Conservation (phyloP, 306 rosid species). For the Boehmeria nivea region DNA sequence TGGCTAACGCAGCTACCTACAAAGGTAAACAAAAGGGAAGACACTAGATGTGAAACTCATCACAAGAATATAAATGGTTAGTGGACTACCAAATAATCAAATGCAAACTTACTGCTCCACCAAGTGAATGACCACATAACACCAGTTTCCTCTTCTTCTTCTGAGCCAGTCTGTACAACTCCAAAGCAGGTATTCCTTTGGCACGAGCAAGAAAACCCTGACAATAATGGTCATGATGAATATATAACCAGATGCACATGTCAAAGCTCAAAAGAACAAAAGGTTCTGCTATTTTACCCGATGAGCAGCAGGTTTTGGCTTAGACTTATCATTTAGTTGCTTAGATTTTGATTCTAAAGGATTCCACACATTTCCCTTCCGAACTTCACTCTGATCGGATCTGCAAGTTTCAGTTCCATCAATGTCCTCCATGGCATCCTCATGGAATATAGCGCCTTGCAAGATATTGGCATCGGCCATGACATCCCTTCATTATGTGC, state of each 20-base stretch:
- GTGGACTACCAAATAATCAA: conserved; percentile 7
- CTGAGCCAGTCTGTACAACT: conserved; percentile 89
- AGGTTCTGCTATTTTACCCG: conserved; percentile 47
- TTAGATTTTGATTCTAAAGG: conserved; percentile 66
- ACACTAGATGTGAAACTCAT: conserved; percentile 10
- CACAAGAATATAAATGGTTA: conserved; percentile 11
- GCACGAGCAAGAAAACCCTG: conserved; percentile 99
- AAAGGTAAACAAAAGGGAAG: conserved; percentile 23
- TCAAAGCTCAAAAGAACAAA: conserved; percentile 4
- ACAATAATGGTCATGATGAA: conserved; percentile 8
- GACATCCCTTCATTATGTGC: conserved; percentile 55
- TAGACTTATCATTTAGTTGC: conserved; percentile 49
- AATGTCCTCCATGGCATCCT: conserved; percentile 55
- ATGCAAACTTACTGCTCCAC: conserved; percentile 84
- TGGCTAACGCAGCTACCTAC: conserved; percentile 90
- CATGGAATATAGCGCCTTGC: conserved; percentile 98
- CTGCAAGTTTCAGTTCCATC: conserved; percentile 32
- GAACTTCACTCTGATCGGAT: conserved; percentile 39
- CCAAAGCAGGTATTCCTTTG: conserved; percentile 96
- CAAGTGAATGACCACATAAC: conserved; percentile 95
- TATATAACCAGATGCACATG: background rate
- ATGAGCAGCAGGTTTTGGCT: conserved; percentile 87
- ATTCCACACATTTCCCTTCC: conserved; percentile 51
- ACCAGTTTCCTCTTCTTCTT: conserved; percentile 93
- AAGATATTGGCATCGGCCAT: conserved; percentile 92